phyloP scores from a whole-genome alignment of 2,329 filamentous ascomycete species.

The Aspergillus niger region DNA sequence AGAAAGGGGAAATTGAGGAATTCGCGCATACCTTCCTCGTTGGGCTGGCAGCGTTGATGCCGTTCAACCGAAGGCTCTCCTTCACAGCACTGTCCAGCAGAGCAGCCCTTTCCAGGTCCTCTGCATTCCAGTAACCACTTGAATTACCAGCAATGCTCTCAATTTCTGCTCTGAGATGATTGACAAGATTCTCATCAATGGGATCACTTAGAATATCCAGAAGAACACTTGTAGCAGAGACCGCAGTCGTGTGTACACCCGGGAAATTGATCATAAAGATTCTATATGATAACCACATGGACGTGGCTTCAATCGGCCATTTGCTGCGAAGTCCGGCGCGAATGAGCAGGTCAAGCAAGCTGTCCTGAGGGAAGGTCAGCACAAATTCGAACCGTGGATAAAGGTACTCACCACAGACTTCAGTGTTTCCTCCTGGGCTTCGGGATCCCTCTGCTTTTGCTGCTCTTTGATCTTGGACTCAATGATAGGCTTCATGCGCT shows the following conservation, averaged over 20 bases:
- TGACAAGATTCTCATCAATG: conserved; percentile 1
- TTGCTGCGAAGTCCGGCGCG: conserved; percentile 16
- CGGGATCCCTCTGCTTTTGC: conserved; percentile 2
- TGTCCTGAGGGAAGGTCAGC: conserved; percentile 6
- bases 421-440: conserved; percentile 9
- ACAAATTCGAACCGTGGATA: background rate
- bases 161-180: conserved; percentile 11
- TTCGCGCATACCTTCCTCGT: conserved; percentile 9
- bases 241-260: conserved; percentile 19
- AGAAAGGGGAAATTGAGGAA: no score
- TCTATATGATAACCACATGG: conserved; percentile 19
- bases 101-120: conserved; percentile 9
- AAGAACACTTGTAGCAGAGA: conserved; percentile 16
- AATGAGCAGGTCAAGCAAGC: conserved; percentile 17
- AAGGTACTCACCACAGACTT: background rate
- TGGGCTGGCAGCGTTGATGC: conserved; percentile 18
- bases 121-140: conserved; percentile 11
- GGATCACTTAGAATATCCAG: conserved; percentile 15
- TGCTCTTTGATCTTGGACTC: conserved; percentile 16
- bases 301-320: conserved; percentile 16
- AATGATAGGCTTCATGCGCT: conserved; percentile 17
- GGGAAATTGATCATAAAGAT: conserved; percentile 21
- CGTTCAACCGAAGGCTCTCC: conserved; percentile 18
- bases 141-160: conserved; percentile 6
- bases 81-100: conserved; percentile 18